Percentiles rank a stretch among this genome's conserved stretches.
These are phyloP conservation scores for Cucurbita pepo DNA, from an alignment of 306 rosid species.

Conservation along the genomic window DNA sequence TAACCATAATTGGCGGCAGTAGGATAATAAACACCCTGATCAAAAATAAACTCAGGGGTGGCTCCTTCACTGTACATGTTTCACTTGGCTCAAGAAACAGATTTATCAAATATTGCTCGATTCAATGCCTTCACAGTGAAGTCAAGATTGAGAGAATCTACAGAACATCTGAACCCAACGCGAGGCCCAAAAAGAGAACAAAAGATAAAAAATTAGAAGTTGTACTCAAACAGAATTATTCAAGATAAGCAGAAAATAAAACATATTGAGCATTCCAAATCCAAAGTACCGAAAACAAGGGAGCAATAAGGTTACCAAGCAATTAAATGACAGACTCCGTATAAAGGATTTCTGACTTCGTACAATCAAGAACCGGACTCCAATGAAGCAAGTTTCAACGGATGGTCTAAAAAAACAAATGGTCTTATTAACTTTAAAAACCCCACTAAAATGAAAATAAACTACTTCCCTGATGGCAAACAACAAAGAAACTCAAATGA, in stretches of 20 bases:
- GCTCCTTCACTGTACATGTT: constrained; percentile 61
- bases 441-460: background rate
- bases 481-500: background rate
- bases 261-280: background rate
- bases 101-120: constrained; percentile 33
- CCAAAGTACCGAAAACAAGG: background rate
- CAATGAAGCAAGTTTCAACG: background rate
- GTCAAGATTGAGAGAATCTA: constrained; percentile 9
- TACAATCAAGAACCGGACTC: background rate
- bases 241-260: background rate
- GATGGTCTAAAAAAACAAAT: background rate
- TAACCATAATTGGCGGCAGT: constrained; percentile 82
- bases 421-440: background rate
- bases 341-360: background rate
- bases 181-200: background rate
- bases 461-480: background rate
- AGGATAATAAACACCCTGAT: constrained; percentile 77
- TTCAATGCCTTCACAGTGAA: constrained; percentile 44
- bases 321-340: background rate
- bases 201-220: background rate
- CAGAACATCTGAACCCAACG: background rate
- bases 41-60: constrained; percentile 63
- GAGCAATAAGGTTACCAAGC: background rate
- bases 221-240: background rate
- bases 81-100: constrained; percentile 49